These are phyloP conservation scores for Mycogone perniciosa DNA, from an alignment of 2,329 filamentous ascomycete genomes.

Conservation along the genomic window DNA sequence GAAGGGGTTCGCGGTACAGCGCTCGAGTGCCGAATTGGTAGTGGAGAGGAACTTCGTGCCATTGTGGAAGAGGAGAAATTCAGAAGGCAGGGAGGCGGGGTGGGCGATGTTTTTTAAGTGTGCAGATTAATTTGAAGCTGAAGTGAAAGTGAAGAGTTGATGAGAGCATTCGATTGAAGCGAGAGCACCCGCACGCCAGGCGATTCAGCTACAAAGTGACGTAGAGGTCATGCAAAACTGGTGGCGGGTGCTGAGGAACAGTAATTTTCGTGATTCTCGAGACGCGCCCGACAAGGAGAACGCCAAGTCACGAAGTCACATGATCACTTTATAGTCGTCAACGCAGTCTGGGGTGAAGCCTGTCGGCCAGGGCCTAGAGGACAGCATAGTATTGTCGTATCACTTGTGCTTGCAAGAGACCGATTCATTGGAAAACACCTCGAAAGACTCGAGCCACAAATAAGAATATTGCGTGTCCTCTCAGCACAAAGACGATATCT, in stretches of 20 bases:
- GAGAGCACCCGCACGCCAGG: conserved; percentile 3
- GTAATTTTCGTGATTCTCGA: conserved; percentile 6
- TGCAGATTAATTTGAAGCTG: conserved; percentile 12
- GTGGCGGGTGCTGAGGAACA: conserved; percentile 12
- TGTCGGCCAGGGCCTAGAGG: background rate
- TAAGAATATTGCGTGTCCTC: too few relatives aligned
- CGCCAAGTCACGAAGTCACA: conserved; percentile 15
- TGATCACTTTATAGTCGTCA: conserved; percentile 11
- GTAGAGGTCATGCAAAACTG: background rate
- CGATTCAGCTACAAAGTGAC: conserved; percentile 2
- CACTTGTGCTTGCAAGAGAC: background rate
- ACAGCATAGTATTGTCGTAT: conserved; percentile 3
- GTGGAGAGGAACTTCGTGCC: conserved; percentile 25
- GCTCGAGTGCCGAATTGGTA: conserved; percentile 26
- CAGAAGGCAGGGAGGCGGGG: conserved; percentile 8
- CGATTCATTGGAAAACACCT: too few relatives aligned
- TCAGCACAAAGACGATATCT: too few relatives aligned
- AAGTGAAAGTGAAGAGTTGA: conserved; percentile 12
- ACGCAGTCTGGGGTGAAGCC: background rate
- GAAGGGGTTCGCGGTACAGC: conserved; percentile 23
- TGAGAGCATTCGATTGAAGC: background rate
- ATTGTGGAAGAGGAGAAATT: conserved; percentile 17
- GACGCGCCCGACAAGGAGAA: conserved; percentile 9
- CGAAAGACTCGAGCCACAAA: too few relatives aligned
- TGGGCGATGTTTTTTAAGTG: conserved; percentile 1